phyloP scores from a whole-genome alignment of 805 yeast genomes.

The Lipomyces japonicus region DNA sequence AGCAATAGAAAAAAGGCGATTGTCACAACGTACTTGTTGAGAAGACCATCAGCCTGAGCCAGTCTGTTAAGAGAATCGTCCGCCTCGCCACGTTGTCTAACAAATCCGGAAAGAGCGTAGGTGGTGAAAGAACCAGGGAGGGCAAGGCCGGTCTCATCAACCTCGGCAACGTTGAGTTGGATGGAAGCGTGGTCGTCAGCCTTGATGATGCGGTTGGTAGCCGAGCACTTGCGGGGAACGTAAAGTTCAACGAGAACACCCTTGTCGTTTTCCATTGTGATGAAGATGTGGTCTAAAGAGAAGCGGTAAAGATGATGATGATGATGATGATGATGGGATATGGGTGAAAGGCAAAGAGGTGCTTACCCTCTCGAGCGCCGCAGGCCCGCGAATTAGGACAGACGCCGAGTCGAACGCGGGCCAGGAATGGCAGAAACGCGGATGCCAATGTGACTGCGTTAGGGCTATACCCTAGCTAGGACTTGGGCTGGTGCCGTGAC shows the following conservation, averaged over 20 bases:
- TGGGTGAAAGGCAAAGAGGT: too few relatives aligned
- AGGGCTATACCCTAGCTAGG: too few relatives aligned
- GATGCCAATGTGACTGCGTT: too few relatives aligned
- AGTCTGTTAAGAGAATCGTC: slow-evolving; percentile 99
- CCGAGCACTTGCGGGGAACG: slow-evolving; percentile 99
- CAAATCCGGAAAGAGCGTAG: slow-evolving; percentile 95
- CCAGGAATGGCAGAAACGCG: too few relatives aligned
- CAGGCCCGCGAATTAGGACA: too few relatives aligned
- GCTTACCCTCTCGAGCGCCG: too few relatives aligned
- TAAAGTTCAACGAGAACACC: slow-evolving; percentile 99
- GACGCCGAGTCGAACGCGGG: too few relatives aligned
- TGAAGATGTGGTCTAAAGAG: neutral
- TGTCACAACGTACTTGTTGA: slow-evolving; percentile 61
- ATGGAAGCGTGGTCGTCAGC: slow-evolving; percentile 99
- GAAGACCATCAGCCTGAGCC: slow-evolving; percentile 97
- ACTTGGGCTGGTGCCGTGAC: too few relatives aligned
- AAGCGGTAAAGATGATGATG: neutral
- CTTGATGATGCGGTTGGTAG: slow-evolving; percentile 99
- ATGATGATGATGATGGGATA: neutral
- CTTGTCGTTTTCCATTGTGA: slow-evolving; percentile 98
- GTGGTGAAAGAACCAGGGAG: slow-evolving; percentile 86
- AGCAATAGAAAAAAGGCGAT: slow-evolving; percentile 64
- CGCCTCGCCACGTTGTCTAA: slow-evolving; percentile 99
- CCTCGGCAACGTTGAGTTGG: slow-evolving; percentile 97
- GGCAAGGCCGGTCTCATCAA: slow-evolving; percentile 94